Evolutionary conservation across 371 early-diverging fungal genomes (phyloP).

Genomic region (Blakeslea trispora): DNA sequence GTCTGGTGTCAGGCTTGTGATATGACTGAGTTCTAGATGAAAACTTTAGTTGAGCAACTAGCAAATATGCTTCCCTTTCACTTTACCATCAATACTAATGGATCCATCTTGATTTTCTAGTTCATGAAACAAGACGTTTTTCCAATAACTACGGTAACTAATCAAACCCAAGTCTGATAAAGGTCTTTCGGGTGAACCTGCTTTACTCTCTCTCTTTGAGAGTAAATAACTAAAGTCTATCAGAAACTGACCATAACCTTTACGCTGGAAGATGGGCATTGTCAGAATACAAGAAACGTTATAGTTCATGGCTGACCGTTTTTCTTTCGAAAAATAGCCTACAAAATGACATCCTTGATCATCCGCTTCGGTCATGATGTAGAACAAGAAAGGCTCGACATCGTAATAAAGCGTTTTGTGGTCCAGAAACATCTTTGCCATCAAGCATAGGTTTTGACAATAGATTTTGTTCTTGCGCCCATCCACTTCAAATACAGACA

Average conservation of each 20-base stretch:
- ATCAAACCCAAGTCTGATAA: constrained; percentile 97
- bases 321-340: constrained; percentile 99
- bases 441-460: constrained; percentile 96
- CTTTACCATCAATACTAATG: constrained; percentile 54
- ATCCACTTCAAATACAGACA: constrained; percentile 95
- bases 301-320: constrained; percentile 86
- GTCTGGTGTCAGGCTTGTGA: constrained; percentile 70
- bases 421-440: constrained; percentile 99
- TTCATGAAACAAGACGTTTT: constrained; percentile 38
- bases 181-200: constrained; percentile 98
- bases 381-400: constrained; percentile 99
- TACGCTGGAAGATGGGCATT: constrained; percentile 94
- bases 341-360: constrained; percentile 89
- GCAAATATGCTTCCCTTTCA: no score
- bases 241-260: constrained; percentile 97
- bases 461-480: constrained; percentile 96
- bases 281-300: constrained; percentile 99
- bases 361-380: constrained; percentile 88
- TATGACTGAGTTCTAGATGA: constrained; percentile 59
- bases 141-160: constrained; percentile 92
- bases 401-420: constrained; percentile 99
- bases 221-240: constrained; percentile 98
- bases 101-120: constrained; percentile 34
- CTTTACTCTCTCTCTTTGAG: constrained; percentile 82
- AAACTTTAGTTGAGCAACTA: no score